Base-by-base conservation (phyloP, 495 filamentous ascomycete species). In the Penicillium dipodomyicola region DNA sequence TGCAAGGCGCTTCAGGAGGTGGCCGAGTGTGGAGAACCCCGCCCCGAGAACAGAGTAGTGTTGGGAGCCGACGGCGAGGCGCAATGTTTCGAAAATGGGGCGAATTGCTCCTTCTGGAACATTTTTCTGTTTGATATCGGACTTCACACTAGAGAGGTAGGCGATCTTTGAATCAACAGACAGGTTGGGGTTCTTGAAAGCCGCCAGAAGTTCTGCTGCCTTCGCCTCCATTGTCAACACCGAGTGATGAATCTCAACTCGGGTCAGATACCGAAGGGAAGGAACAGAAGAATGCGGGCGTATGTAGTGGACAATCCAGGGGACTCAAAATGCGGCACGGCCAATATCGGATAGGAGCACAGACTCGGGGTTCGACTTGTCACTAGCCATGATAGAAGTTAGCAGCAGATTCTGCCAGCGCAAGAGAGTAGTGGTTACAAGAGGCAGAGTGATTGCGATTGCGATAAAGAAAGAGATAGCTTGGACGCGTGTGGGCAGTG, bases 41-140 rank as follows among this genome's bases (percentile, higher is more conserved):
- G 87, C 85, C 60, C 83, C 83, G 49, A 84, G 80, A 45, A 94
- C 82, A 10, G 79, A 72, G 27, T 82, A 82, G 62, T 90, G 86
- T 58, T 87, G 86, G n/a, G 88, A 85, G 56, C 71, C 74, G 45
- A 92, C 87, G 45, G 88, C 84, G 12, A 83, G 65, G 33, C 83
- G 82, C 53, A 91, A 73, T 44, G 84, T 83, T 50, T 95, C 88
- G 72, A 94, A 91, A 50, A 94, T 81, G 33, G 82, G 77, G 17
- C 79, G 67, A 58, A 92, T 80, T 49, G 85, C 87, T n/a, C 71
- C 67, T 53, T 91, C 88, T 39, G 89, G 88, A 23, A 95, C 88
- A 74, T 89, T 88, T 54, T 85, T 86, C 65, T 93, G 90, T 71
- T 96, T 96, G 76, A 96, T 94, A 64, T 84, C 83, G 46, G 88